Evolutionary conservation across 2,329 filamentous ascomycete genomes (phyloP), one percentile per base, ranked within the genome.

Genomic region (Aspergillus neoniger): DNA sequence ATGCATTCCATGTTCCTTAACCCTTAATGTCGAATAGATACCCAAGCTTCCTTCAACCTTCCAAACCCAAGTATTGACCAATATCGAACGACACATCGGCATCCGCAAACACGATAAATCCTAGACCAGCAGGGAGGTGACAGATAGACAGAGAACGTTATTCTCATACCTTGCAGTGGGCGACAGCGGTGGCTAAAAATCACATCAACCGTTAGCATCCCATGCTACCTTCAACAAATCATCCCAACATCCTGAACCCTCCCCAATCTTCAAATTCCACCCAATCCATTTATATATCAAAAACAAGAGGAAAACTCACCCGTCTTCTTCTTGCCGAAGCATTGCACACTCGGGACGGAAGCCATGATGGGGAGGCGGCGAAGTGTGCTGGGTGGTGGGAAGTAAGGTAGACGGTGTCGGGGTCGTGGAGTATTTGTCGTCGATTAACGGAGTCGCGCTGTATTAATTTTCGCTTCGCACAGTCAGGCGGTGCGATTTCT

Each of bases 251-350:
- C 25, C 25, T 8, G n/a, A n/a, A 55, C 41, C 21, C 41, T 9
- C 12, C 32, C 25, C 25, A 48, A 36, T 19, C 28, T 38, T 19
- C 32, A 4, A 14, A 53, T 53, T 55, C 48, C 51, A 41, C 3
- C 19, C 21, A 39, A 12, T 39, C 21, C 30, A 25, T n/a, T n/a
- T 17, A 28, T 21, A 48, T 28, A 39, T 28, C 25, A 21, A 41
- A 55, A 49, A 58, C 61, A 56, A 54, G 58, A 57, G 21, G 14
- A 57, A 57, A 63, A 69, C 78, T 69, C 76, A 83, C 81, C 81
- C 79, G 88, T 92, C 87, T 91, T 92, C 88, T 93, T 93, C 90
- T 97, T 97, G 89, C 93, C 93, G 91, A 98, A 97, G 91, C 92
- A 96, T 88, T 96, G 92, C 77, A 92, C 90, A 82, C 87, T 90